Evolutionary conservation across 2,329 filamentous ascomycete species (phyloP), one percentile per base, ranked within the genome.

Genomic region (Apiospora malaysiana): DNA sequence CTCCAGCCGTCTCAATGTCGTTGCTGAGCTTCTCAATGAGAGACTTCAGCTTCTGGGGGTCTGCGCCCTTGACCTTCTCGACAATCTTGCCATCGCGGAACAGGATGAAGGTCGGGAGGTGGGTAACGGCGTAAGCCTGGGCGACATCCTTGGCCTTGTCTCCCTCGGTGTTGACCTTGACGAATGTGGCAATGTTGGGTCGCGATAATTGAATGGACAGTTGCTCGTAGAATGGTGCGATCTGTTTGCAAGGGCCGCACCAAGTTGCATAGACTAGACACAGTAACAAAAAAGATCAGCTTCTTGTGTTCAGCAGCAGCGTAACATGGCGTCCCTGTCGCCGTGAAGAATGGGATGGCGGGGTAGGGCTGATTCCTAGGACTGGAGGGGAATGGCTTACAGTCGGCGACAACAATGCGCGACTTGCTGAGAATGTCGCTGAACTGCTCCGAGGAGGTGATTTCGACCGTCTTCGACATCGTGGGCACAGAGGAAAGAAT

Each of bases 71-170:
- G 72, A 96, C 88, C 77, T 89, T 92, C 69, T 92, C 88, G 66
- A 90, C 87, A 70, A 90, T 84, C 73, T 89, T 86, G 75, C 91
- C 92, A 78, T 92, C 88, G 76, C 92, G 92, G 85, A 94, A 97
- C 77, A 98, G 88, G 78, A 98, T 88, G 81, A 98, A 97, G n/a
- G 95, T 97, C 10, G 96, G 96, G 79, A 95, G 91, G 82, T 89
- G 88, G 25, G 90, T 91, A 78, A 98, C 87, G 74, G 86, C 85
- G 83, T 97, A 96, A 75, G 90, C 89, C 72, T 88, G 80, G 21
- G 93, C 90, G 73, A 98, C 89, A 47, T 93, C 90, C 77, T 90
- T 86, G 69, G 73, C 69, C 47, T 75, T 74, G 79, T 96, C 92
- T 68, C 87, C 82, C 76, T 97, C 94, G 72, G 90, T 92, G 85